Evolutionary conservation across 2,329 filamentous ascomycete genomes (phyloP), one percentile per base, ranked within the genome.

Genomic region (Ramularia collo-cygni): DNA sequence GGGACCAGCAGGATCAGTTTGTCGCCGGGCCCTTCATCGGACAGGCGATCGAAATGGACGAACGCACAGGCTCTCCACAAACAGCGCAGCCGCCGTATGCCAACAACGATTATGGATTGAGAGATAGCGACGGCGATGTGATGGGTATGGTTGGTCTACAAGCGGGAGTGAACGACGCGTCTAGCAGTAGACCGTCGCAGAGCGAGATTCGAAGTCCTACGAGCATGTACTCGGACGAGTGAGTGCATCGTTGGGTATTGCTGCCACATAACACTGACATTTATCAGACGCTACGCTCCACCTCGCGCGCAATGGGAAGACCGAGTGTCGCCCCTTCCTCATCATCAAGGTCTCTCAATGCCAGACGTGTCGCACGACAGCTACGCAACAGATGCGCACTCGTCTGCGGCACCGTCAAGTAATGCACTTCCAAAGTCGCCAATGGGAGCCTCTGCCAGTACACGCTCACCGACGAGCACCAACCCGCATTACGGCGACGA

Each of bases 11-110:
- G 16, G 64, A 66, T 17, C 54, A 54, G 10, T 52, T 43, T 32
- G 37, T 49, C 12, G 46, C 48, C 32, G 34, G 54, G 39, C 44
- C 41, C 32, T 24, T 24, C 10, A 67, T 79, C 9, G 79, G 79
- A 8, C 81, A 82, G 55, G 79, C 83, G 2, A 75, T 88, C 38
- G 87, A 92, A 60, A 89, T 93, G 85, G 82, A 89, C 59, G 79
- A 81, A 24, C 69, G 72, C n/a, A 69, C 70, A n/a, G 72, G 72
- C 28, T 72, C 69, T 38, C 71, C 73, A n/a, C 60, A 63, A 39
- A 64, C 18, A 28, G 46, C 39, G 29, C 37, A 45, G 28, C 33
- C 46, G 8, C 24, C 14, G n/a, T 18, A 33, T 16, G 19, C 40
- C 10, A 46, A 37, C 26, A 46, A 48, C 14, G 46, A 46, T 32